Base-by-base conservation (phyloP, 78 protist species). In the Tieghemostelium lacteum region DNA sequence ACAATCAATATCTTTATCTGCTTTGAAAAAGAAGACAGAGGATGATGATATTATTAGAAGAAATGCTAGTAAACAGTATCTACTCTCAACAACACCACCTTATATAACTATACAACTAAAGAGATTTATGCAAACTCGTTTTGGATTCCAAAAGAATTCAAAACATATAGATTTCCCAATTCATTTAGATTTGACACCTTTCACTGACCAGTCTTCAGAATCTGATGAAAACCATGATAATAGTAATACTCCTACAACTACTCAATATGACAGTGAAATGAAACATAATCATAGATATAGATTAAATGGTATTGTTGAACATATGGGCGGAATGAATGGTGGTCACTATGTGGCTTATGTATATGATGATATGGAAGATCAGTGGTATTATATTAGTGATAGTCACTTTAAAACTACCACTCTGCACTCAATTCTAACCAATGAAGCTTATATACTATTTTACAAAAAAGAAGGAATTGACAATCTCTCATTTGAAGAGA, bases 251-350 rank as follows among this genome's bases (percentile, higher is more conserved):
- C 33, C 19, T 36, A 26, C 8, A 3, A 58, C 16, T 58, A 58
- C 17, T 58, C 0, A 58, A 26, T 37, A 10, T 3, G n/a, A 34
- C 2, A 49, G 17, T 26, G 28, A 42, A 26, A 28, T n/a, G 24
- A 33, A 58, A 20, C 50, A 55, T 19, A 39, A 39, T 39, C 60
- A 83, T 45, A 45, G n/a, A 29, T 83, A 83, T 45, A 22, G 37
- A 40, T 45, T 83, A 19, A 83, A 83, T 69, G 91, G 91, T 40
- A 50, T 83, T 19, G 91, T 83, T 29, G 91, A 83, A 29, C 91
- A 83, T 42, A 60, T 66, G 70, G 91, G 91, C 29, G 71, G 91
- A 26, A 83, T 83, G 91, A 74, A 74, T n/a, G 67, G 91, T 58
- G 91, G 91, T 45, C 91, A 83, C 31, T 83, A 83, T 45, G 91